Evolutionary conservation across 2,329 filamentous ascomycete species (phyloP).

Genomic region (Macroventuria anomochaeta): DNA sequence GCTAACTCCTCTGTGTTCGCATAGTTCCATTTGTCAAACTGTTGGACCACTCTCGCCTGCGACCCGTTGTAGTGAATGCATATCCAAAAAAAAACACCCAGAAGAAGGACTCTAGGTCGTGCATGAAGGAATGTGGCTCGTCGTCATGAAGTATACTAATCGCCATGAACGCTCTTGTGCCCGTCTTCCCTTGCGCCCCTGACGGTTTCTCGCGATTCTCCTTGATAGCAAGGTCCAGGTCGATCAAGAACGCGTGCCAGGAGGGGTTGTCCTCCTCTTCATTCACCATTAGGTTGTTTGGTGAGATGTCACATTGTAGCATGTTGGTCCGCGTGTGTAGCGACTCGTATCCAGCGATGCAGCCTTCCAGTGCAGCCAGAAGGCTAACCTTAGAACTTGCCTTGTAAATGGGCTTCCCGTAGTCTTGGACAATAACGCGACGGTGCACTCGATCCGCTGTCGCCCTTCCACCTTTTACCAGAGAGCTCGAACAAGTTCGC

Average conservation of each 20-base stretch:
- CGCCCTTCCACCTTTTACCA: constrained; percentile 2
- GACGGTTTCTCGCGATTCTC: constrained; percentile 41
- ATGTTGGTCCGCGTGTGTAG: constrained; percentile 34
- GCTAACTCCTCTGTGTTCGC: background rate
- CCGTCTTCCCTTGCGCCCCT: constrained; percentile 52
- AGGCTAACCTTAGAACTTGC: constrained; percentile 46
- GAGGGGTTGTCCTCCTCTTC: constrained; percentile 52
- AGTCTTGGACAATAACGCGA: constrained; percentile 52
- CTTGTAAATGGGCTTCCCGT: constrained; percentile 51
- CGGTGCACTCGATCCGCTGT: constrained; percentile 49
- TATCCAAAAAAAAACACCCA: constrained; percentile 57
- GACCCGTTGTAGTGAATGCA: constrained; percentile 50
- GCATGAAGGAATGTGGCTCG: constrained; percentile 55
- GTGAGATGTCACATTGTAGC: constrained; percentile 55
- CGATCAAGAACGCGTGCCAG: constrained; percentile 52
- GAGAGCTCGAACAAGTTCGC: constrained; percentile 10
- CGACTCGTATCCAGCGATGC: constrained; percentile 50
- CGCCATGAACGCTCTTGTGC: constrained; percentile 57
- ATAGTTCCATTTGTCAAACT: background rate
- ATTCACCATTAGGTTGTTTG: constrained; percentile 57
- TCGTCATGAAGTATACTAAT: constrained; percentile 50
- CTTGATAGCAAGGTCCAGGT: constrained; percentile 49
- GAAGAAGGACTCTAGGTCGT: constrained; percentile 59
- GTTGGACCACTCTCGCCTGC: constrained; percentile 45
- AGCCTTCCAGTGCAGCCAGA: constrained; percentile 47